Evolutionary conservation across 2,329 filamentous ascomycete genomes (phyloP).

Genomic region (Acarospora socialis): DNA sequence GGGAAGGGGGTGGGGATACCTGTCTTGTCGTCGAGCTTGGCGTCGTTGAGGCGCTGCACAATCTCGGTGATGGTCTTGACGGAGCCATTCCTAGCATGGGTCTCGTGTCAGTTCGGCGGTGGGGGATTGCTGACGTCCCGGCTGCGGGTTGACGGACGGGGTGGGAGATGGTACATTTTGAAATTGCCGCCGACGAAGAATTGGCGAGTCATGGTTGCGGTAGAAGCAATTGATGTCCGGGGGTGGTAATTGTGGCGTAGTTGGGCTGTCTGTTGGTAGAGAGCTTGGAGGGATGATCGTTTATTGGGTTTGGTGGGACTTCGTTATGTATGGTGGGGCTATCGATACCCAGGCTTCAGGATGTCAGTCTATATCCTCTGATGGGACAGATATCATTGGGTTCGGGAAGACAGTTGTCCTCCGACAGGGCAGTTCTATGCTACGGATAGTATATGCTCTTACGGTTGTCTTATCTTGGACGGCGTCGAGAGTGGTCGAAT

Average conservation of each 20-base stretch:
- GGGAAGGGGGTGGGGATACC: slow-evolving; percentile 37
- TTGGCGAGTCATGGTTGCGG: slow-evolving; percentile 71
- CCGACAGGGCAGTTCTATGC: too few species aligned
- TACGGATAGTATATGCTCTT: too few species aligned
- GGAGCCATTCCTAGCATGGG: slow-evolving; percentile 69
- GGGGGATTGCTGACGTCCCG: slow-evolving; percentile 9
- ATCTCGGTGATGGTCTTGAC: slow-evolving; percentile 81
- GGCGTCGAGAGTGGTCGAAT: too few species aligned
- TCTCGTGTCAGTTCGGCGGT: not conserved
- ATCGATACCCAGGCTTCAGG: not conserved
- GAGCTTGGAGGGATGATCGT: slow-evolving; percentile 1
- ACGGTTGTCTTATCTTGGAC: too few species aligned
- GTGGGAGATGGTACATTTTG: slow-evolving; percentile 63
- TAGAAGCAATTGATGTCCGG: not conserved
- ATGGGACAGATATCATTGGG: too few species aligned
- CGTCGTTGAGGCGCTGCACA: slow-evolving; percentile 74
- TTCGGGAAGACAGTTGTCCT: too few species aligned
- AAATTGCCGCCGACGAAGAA: slow-evolving; percentile 99
- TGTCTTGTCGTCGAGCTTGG: slow-evolving; percentile 60
- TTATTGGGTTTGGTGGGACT: slow-evolving; percentile 3
- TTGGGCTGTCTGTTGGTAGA: slow-evolving; percentile 1
- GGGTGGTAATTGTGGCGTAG: not conserved
- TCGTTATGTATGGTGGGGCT: not conserved
- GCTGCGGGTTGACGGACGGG: slow-evolving; percentile 14
- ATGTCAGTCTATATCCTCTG: not conserved